phyloP scores from a whole-genome alignment of 2,329 filamentous ascomycete species.

The Nakataea oryzae region DNA sequence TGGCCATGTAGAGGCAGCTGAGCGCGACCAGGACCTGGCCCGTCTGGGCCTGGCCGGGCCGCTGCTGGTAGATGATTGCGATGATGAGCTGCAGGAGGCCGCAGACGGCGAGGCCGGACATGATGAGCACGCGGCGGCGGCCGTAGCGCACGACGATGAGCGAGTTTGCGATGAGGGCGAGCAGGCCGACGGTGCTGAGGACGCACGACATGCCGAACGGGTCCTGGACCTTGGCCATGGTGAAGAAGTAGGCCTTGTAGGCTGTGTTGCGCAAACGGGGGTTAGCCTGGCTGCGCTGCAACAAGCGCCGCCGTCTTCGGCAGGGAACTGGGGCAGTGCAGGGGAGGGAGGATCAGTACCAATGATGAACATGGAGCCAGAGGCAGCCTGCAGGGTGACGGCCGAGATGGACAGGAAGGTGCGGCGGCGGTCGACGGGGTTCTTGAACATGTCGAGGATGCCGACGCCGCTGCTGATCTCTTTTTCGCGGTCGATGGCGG shows the following conservation, averaged over 20 bases:
- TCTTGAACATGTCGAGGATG: slow-evolving; percentile 28
- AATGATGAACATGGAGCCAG: slow-evolving; percentile 32
- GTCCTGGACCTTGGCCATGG: slow-evolving; percentile 36
- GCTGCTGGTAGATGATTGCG: slow-evolving; percentile 32
- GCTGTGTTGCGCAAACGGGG: slow-evolving; percentile 18
- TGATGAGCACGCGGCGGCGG: slow-evolving; percentile 37
- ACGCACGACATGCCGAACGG: slow-evolving; percentile 42
- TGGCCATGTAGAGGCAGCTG: slow-evolving; percentile 34
- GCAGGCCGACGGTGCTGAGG: slow-evolving; percentile 33
- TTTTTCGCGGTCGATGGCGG: slow-evolving; percentile 22
- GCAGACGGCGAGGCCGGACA: slow-evolving; percentile 31
- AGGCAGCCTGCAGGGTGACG: slow-evolving; percentile 32
- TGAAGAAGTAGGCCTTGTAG: slow-evolving; percentile 42
- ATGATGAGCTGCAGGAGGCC: slow-evolving; percentile 40
- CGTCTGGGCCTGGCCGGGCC: slow-evolving; percentile 17
- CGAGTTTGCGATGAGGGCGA: slow-evolving; percentile 37
- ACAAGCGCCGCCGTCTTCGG: neutral
- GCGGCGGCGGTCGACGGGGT: slow-evolving; percentile 3
- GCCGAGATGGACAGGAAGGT: slow-evolving; percentile 29
- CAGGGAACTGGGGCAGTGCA: neutral
- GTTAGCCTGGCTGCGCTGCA: neutral
- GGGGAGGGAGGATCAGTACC: slow-evolving; percentile 14
- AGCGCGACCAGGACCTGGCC: slow-evolving; percentile 34
- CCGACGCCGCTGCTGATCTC: slow-evolving; percentile 21
- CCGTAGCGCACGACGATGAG: slow-evolving; percentile 35